Evolutionary conservation across 352 stramenopile species (phyloP).

Genomic region (Phytophthora lateralis): DNA sequence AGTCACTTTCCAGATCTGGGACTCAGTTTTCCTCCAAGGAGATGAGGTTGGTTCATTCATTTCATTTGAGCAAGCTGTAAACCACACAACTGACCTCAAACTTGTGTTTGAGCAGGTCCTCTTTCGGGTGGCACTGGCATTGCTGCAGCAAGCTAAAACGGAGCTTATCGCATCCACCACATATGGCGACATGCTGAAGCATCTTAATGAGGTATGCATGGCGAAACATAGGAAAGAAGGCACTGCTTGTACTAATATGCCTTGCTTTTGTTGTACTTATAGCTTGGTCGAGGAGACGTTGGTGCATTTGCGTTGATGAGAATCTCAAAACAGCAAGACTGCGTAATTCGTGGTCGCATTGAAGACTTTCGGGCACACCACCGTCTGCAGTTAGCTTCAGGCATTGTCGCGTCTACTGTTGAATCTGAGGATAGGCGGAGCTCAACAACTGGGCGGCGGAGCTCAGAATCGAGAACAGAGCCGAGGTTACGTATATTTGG

Average conservation of each 20-base stretch:
- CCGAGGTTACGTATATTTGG: slow-evolving; percentile 61
- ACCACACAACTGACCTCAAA: slow-evolving; percentile 1
- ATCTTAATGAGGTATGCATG: slow-evolving; percentile 72
- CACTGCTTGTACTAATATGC: not conserved
- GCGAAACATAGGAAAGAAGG: not conserved
- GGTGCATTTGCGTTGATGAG: slow-evolving; percentile 57
- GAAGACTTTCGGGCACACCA: slow-evolving; percentile 88
- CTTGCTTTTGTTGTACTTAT: not conserved
- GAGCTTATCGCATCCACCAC: slow-evolving; percentile 61
- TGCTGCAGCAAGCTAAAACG: slow-evolving; percentile 71
- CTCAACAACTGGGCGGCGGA: slow-evolving; percentile 36
- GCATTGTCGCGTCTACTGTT: slow-evolving; percentile 74
- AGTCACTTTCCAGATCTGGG: slow-evolving; percentile 84
- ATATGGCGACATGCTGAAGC: slow-evolving; percentile 82
- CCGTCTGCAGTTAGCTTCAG: slow-evolving; percentile 77
- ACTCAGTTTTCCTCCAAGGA: slow-evolving; percentile 82
- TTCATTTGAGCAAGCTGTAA: not conserved
- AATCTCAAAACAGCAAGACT: slow-evolving; percentile 64
- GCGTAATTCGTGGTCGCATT: slow-evolving; percentile 67
- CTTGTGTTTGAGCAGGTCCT: slow-evolving; percentile 51
- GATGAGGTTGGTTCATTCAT: slow-evolving; percentile 60
- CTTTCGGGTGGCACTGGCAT: slow-evolving; percentile 74
- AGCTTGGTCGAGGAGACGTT: slow-evolving; percentile 65
- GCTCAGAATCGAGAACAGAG: slow-evolving; percentile 50
- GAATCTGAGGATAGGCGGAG: slow-evolving; percentile 49